Base-by-base conservation (phyloP, 495 filamentous ascomycete genomes). In the Tirmania nivea region DNA sequence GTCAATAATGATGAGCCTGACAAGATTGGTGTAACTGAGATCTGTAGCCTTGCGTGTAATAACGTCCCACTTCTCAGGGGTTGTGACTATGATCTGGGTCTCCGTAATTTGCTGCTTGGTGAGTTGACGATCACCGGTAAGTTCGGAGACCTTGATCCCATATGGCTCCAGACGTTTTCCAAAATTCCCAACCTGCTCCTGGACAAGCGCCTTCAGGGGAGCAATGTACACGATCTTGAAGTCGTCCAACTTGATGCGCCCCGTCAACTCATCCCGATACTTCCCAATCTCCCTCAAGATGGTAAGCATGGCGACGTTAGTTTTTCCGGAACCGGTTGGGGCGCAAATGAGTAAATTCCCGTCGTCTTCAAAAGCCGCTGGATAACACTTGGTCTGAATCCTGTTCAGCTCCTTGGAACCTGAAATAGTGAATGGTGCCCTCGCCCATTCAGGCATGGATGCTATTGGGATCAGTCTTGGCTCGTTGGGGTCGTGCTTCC, bases 151-250 rank as follows among this genome's bases (percentile, higher is more conserved):
- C 60, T 75, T 80, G 66, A 99, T 85, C 34, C 90, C 90, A 56
- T 88, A 95, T 3, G 86, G 80, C 62, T 85, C 84, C 12, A 99
- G 73, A 17, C 90, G 77, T 58, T 83, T 85, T 51, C 92, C 90
- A 59, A 99, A 93, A 60, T 95, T 96, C 10, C 87, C 90, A 55
- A 95, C 89, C 64, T 95, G 89, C 61, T 99, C 90, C 63, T 94
- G 86, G 1, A 96, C 90, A 35, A 99, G 66, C 35, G 90, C 90
- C 60, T 99, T 99, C 60, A 99, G 65, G 11, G 87, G 87, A 37
- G 87, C 87, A 59, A 95, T 89, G 57, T 89, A 95, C 34, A 95
- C 80, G 59, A 95, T 89, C 68, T 99, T 99, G 72, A 99, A 99
- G 50, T 86, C 82, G 63, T 96, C 90, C 19, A 95, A 71, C 68